Evolutionary conservation across 345 rosid genomes (phyloP), one percentile per base, ranked within the genome.

Genomic region (Aquilaria sinensis): DNA sequence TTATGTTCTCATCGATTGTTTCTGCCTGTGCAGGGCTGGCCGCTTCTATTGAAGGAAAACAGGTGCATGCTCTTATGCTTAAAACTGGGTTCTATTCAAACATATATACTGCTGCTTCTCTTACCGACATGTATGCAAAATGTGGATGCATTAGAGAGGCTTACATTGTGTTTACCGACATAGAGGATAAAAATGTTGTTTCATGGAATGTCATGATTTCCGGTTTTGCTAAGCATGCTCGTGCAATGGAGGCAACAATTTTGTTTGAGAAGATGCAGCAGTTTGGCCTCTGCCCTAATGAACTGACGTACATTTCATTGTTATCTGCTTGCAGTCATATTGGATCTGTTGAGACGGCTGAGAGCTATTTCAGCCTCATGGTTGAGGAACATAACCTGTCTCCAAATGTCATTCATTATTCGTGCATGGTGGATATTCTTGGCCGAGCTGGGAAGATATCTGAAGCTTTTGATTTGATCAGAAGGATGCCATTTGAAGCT

Each of bases 341-440:
- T 31, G 96, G 96, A 48, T 69, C 83, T 70, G 91, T 89, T 13
- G 78, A 85, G 59, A 78, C 75, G 73, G 95, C 89, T 29, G 57
- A 67, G 64, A 81, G 53, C 23, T 72, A 86, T 59, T 91, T 91
- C 37, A 63, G 71, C 49, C 77, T 84, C 62, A 91, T 91, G 99
- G 67, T 37, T 34, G 78, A 37, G 45, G 72, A 72, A 31, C 85
- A 81, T 53, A 67, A 69, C 13, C 6, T 94, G 37, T 60, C 65
- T 1, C 90, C 84, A n/a, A 84, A 76, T 63, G 84, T 72, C 62
- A 61, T 83, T 72, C 96, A 91, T 65, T 88, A 83, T 70, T 85
- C 96, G 0, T 95, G 99, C 72, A 83, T 91, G 96, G 86, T 87
- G 67, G 99, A 94, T 79, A 71, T 87, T 69, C 84, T 90, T 58